phyloP scores from a whole-genome alignment of 2,329 filamentous ascomycete genomes.

The Sporothrix inflata region DNA sequence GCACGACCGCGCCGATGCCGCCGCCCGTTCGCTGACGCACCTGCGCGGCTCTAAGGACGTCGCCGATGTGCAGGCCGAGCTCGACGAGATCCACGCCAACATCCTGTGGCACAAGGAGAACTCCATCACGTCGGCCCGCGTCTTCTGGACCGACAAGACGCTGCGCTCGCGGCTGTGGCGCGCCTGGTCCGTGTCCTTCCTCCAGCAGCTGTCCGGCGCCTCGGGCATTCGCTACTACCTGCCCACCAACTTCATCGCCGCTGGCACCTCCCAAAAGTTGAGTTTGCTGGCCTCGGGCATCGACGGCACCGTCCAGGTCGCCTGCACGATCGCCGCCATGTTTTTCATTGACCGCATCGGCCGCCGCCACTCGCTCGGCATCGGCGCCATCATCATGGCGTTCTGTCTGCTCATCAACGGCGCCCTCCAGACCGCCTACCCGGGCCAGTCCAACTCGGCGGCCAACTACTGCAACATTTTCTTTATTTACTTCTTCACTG shows the following conservation, averaged over 20 bases:
- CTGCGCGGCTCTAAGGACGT: slow-evolving; percentile 37
- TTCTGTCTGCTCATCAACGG: slow-evolving; percentile 40
- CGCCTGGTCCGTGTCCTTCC: slow-evolving; percentile 42
- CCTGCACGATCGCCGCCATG: slow-evolving; percentile 42
- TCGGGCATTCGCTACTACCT: slow-evolving; percentile 45
- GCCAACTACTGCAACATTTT: slow-evolving; percentile 35
- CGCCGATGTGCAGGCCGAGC: slow-evolving; percentile 38
- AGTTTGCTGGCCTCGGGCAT: slow-evolving; percentile 43
- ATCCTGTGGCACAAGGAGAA: slow-evolving; percentile 39
- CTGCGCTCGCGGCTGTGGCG: slow-evolving; percentile 44
- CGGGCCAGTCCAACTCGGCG: slow-evolving; percentile 31
- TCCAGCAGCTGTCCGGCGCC: slow-evolving; percentile 45
- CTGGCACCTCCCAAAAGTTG: slow-evolving; percentile 40
- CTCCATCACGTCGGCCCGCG: slow-evolving; percentile 36
- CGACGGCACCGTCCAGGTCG: slow-evolving; percentile 43
- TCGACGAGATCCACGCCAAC: slow-evolving; percentile 41
- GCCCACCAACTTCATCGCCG: slow-evolving; percentile 42
- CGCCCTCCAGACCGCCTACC: slow-evolving; percentile 32
- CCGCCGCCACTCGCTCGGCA: slow-evolving; percentile 39
- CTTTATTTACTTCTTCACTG: slow-evolving; percentile 36
- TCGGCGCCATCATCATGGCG: slow-evolving; percentile 42
- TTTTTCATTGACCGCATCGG: slow-evolving; percentile 42
- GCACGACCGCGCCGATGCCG: slow-evolving; percentile 39
- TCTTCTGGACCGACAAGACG: slow-evolving; percentile 41
- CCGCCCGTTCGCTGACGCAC: slow-evolving; percentile 38